These are phyloP conservation scores for Mycena polygramma DNA, from an alignment of 768 basidiomycete species.

Conservation along the genomic window DNA sequence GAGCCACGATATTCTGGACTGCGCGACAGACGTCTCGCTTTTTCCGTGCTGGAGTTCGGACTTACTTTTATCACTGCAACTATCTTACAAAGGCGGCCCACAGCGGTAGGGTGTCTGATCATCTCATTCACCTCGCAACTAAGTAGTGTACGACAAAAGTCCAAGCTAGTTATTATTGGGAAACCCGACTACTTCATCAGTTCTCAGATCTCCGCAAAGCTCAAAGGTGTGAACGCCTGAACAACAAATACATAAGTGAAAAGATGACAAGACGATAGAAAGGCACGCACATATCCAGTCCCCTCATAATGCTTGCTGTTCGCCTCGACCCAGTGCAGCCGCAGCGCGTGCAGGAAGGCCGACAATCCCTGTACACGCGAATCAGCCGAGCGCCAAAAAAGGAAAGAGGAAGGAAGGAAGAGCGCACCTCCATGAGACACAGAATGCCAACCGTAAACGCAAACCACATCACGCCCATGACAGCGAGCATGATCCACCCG, in stretches of 20 bases:
- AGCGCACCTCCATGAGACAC: conserved; percentile 93
- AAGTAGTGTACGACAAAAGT: neutral
- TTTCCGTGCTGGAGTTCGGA: too few species aligned
- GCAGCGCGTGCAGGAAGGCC: conserved; percentile 95
- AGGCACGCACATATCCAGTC: conserved; percentile 86
- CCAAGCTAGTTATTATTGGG: neutral
- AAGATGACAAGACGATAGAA: conserved; percentile 33
- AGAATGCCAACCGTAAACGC: conserved; percentile 79
- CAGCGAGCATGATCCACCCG: conserved; percentile 65
- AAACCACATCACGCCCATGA: conserved; percentile 84
- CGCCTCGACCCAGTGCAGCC: conserved; percentile 98
- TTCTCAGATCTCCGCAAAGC: conserved; percentile 52
- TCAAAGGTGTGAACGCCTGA: conserved; percentile 64
- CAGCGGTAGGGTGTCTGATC: too few species aligned
- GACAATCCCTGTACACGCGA: conserved; percentile 77
- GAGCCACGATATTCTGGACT: too few species aligned
- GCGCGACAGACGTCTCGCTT: too few species aligned
- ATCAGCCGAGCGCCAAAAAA: neutral
- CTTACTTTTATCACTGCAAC: too few species aligned
- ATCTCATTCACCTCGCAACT: neutral
- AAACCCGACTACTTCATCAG: neutral
- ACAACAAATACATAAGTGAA: conserved; percentile 35
- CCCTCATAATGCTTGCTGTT: conserved; percentile 97
- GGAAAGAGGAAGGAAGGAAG: conserved; percentile 34
- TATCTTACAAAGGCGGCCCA: too few species aligned